Percentiles rank a stretch among this genome's conserved stretches.
Evolutionary conservation across 2,329 filamentous ascomycete genomes (phyloP).

Genomic region (Aspergillus novofumigatus): DNA sequence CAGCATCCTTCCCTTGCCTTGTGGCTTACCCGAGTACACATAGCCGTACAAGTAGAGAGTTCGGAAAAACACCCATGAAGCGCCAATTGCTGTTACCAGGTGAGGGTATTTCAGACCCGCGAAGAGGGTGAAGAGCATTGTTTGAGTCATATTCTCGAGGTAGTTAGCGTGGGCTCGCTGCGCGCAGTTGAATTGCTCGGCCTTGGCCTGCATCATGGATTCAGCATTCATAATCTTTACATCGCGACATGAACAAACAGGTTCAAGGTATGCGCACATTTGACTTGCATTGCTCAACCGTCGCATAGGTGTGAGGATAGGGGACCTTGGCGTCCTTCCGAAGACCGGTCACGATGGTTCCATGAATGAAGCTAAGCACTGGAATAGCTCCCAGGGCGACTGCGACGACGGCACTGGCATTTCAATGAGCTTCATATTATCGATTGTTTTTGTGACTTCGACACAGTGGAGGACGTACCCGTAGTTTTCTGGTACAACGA

Average conservation of each 20-base stretch:
- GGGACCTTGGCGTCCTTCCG: conserved; percentile 52
- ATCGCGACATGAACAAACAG: background rate
- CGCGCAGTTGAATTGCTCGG: conserved; percentile 50
- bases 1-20: conserved; percentile 35
- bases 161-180: conserved; percentile 58
- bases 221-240: background rate
- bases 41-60: conserved; percentile 49
- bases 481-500: conserved; percentile 47
- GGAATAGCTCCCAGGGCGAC: conserved; percentile 52
- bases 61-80: conserved; percentile 49
- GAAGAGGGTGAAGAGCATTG: conserved; percentile 50
- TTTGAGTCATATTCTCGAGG: conserved; percentile 54
- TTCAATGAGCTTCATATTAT: background rate
- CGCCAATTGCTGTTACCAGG: conserved; percentile 43
- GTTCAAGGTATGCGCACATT: conserved; percentile 32
- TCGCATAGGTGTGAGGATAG: conserved; percentile 59
- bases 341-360: conserved; percentile 40
- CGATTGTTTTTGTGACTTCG: background rate
- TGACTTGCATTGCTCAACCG: conserved; percentile 49
- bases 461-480: conserved; percentile 34
- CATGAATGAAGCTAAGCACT: conserved; percentile 52
- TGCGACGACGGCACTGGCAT: conserved; percentile 51
- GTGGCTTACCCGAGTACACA: conserved; percentile 35
- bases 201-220: conserved; percentile 29
- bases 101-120: conserved; percentile 53